Percentiles rank a stretch among this genome's conserved stretches.
Evolutionary conservation across 2,329 filamentous ascomycete genomes (phyloP).

Genomic region (Pseudocercospora fijiensis): DNA sequence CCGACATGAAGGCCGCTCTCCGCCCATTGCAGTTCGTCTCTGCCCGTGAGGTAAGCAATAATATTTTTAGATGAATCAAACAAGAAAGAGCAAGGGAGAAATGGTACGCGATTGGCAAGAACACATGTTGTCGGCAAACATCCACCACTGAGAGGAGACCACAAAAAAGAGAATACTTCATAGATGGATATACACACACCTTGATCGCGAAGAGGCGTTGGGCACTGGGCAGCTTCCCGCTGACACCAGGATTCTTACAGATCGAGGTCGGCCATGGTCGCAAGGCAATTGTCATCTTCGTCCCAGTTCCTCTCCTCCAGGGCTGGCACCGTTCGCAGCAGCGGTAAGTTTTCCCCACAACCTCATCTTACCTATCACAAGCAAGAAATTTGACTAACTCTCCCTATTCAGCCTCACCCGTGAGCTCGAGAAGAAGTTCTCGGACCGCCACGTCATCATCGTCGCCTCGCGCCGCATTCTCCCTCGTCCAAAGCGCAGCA

Average conservation of each 20-base stretch:
- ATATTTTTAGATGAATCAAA: constrained; percentile 8
- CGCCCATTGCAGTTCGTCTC: constrained; percentile 98
- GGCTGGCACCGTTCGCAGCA: constrained; percentile 99
- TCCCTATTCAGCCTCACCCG: constrained; percentile 78
- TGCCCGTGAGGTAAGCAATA: constrained; percentile 91
- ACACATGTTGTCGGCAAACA: background rate
- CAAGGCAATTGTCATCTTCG: constrained; percentile 99
- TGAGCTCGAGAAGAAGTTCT: constrained; percentile 99
- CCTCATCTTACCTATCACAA: background rate
- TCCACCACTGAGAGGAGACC: no score
- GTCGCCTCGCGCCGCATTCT: constrained; percentile 98
- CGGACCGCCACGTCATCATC: constrained; percentile 99
- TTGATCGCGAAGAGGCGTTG: constrained; percentile 52
- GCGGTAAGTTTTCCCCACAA: constrained; percentile 66
- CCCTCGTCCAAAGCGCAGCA: constrained; percentile 96
- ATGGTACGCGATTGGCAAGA: constrained; percentile 9
- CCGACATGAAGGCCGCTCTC: constrained; percentile 94
- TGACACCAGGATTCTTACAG: constrained; percentile 65
- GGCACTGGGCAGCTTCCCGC: constrained; percentile 56
- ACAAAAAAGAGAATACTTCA: constrained; percentile 10
- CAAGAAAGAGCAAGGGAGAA: constrained; percentile 2
- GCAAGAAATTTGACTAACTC: constrained; percentile 20
- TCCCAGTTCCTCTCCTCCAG: constrained; percentile 96
- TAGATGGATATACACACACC: constrained; percentile 13
- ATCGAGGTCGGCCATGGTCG: constrained; percentile 99